These are phyloP conservation scores for Harringtonia aguacate DNA, from an alignment of 2,329 filamentous ascomycete species.

Conservation along the genomic window DNA sequence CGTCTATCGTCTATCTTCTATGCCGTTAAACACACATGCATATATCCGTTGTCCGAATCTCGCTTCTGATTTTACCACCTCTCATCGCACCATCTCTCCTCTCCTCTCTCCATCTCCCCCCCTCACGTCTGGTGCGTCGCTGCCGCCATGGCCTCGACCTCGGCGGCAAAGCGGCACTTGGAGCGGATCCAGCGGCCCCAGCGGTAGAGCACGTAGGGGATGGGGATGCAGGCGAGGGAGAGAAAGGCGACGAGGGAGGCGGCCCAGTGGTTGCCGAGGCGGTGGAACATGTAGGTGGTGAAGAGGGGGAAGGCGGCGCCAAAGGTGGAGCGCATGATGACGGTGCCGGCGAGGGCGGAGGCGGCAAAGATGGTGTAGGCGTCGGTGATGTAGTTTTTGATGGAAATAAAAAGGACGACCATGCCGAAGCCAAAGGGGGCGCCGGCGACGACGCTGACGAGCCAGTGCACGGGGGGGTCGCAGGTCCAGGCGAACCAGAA, in stretches of 20 bases:
- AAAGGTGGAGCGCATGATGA: slow-evolving; percentile 43
- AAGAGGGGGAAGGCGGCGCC: slow-evolving; percentile 52
- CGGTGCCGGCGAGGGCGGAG: slow-evolving; percentile 52
- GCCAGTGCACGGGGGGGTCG: slow-evolving; percentile 47
- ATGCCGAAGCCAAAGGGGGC: slow-evolving; percentile 22
- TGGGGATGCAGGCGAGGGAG: slow-evolving; percentile 33
- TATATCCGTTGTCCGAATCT: too few species aligned
- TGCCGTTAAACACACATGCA: too few species aligned
- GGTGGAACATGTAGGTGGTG: slow-evolving; percentile 47
- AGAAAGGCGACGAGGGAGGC: slow-evolving; percentile 35
- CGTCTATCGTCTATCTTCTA: too few species aligned
- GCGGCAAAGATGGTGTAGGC: slow-evolving; percentile 46
- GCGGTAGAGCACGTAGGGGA: slow-evolving; percentile 45
- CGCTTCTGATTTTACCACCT: too few species aligned
- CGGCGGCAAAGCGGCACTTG: neutral
- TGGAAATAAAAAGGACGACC: slow-evolving; percentile 37
- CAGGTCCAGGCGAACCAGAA: slow-evolving; percentile 58
- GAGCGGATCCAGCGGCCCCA: slow-evolving; percentile 32
- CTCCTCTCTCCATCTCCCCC: too few species aligned
- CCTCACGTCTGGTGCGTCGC: too few species aligned
- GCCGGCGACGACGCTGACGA: slow-evolving; percentile 34
- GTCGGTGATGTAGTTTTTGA: slow-evolving; percentile 43
- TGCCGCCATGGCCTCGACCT: too few species aligned
- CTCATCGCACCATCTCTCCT: too few species aligned
- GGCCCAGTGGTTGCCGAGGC: slow-evolving; percentile 51